These are phyloP conservation scores for Venturia aucupariae DNA, from an alignment of 2,329 filamentous ascomycete species.

Conservation along the genomic window DNA sequence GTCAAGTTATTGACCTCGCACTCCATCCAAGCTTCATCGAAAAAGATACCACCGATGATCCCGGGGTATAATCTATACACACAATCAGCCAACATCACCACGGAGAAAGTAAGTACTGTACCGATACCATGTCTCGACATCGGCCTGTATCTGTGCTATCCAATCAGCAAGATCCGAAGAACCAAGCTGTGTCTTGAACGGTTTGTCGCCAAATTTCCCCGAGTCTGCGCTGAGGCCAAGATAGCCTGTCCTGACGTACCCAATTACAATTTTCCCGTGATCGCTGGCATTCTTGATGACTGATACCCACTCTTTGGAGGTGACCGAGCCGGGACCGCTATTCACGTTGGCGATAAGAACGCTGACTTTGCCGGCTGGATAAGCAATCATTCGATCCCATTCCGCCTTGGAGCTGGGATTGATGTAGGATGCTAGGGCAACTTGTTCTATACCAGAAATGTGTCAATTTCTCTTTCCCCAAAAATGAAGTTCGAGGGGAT, in stretches of 20 bases:
- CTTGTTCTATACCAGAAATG: neutral
- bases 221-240: no score
- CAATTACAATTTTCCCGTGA: no score
- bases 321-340: neutral
- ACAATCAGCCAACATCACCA: neutral
- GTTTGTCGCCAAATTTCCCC: neutral
- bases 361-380: slow-evolving; percentile 5
- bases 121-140: slow-evolving; percentile 21
- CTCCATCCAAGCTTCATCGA: slow-evolving; percentile 24
- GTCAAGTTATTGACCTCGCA: slow-evolving; percentile 20
- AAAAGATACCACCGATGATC: slow-evolving; percentile 27
- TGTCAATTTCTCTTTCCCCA: no score
- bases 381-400: slow-evolving; percentile 2
- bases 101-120: neutral
- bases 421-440: slow-evolving; percentile 8
- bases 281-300: no score
- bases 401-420: neutral
- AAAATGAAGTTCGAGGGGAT: no score
- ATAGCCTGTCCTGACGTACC: no score
- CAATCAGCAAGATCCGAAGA: slow-evolving; percentile 19
- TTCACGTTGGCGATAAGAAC: slow-evolving; percentile 1
- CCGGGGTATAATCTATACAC: slow-evolving; percentile 18
- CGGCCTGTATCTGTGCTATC: slow-evolving; percentile 20
- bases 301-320: neutral
- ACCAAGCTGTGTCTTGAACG: slow-evolving; percentile 18